phyloP scores from a whole-genome alignment of 2,329 filamentous ascomycete species.

The Cryphonectria parasitica region DNA sequence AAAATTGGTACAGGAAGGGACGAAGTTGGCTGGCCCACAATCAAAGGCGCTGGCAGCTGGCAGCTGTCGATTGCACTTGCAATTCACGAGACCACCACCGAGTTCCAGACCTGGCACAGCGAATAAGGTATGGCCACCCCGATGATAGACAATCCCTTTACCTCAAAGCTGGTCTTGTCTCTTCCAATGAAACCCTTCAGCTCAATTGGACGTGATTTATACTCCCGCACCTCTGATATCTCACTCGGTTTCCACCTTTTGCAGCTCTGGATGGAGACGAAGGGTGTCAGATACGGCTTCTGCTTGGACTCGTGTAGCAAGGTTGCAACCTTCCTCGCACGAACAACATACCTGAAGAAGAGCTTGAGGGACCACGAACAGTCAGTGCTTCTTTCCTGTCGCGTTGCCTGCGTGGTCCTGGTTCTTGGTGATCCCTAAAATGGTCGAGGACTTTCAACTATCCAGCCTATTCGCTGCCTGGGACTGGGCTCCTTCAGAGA shows the following conservation, averaged over 20 bases:
- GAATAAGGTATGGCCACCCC: not conserved
- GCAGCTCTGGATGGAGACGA: not conserved
- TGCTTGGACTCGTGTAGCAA: not conserved
- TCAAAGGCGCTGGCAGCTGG: not conserved
- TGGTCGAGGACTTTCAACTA: not conserved
- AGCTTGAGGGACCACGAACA: not conserved
- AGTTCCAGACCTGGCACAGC: not conserved
- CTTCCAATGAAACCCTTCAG: not conserved
- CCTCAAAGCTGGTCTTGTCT: not conserved
- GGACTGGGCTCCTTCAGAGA: not conserved
- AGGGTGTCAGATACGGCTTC: not conserved
- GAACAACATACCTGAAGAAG: not conserved
- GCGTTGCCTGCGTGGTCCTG: not conserved
- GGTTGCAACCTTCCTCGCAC: not conserved
- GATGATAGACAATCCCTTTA: not conserved
- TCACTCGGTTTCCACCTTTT: not conserved
- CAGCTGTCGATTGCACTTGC: not conserved
- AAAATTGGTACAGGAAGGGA: conserved; percentile 13
- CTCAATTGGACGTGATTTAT: not conserved
- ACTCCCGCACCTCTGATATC: not conserved
- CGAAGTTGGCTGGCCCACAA: not conserved
- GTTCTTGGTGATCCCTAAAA: not conserved
- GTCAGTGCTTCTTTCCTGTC: not conserved
- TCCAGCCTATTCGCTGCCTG: not conserved
- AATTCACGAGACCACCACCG: not conserved